Evolutionary conservation across 2,329 filamentous ascomycete genomes (phyloP).

Genomic region (Venturia effusa): DNA sequence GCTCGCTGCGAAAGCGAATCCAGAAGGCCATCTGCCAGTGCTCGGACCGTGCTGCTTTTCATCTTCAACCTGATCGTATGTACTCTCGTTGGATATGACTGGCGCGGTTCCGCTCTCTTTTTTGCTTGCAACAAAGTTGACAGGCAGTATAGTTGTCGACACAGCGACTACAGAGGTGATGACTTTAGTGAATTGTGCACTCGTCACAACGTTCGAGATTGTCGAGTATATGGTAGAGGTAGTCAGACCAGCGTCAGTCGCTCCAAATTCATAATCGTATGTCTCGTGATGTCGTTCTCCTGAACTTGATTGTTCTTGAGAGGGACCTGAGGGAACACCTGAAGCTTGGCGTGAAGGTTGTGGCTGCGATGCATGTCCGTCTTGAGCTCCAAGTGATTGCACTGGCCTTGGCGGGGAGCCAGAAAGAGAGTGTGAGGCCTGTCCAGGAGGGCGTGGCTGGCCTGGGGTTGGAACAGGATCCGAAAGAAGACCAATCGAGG

Average conservation of each 20-base stretch:
- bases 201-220: neutral
- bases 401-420: no score
- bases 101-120: neutral
- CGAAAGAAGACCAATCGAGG: neutral
- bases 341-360: neutral
- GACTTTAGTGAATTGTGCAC: neutral
- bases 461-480: neutral
- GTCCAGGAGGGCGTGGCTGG: neutral
- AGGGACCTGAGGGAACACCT: neutral
- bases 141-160: neutral
- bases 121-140: neutral
- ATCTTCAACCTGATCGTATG: neutral
- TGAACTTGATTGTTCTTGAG: neutral
- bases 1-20: neutral
- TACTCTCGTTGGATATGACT: neutral
- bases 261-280: neutral
- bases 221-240: slow-evolving; percentile 6
- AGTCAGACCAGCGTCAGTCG: neutral
- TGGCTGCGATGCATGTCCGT: neutral
- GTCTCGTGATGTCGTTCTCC: neutral
- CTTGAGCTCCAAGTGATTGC: neutral
- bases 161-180: neutral
- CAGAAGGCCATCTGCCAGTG: neutral
- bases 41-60: neutral
- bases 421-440: neutral